Evolutionary conservation across 2,329 filamentous ascomycete genomes (phyloP).

Genomic region (Meredithiella fracta): DNA sequence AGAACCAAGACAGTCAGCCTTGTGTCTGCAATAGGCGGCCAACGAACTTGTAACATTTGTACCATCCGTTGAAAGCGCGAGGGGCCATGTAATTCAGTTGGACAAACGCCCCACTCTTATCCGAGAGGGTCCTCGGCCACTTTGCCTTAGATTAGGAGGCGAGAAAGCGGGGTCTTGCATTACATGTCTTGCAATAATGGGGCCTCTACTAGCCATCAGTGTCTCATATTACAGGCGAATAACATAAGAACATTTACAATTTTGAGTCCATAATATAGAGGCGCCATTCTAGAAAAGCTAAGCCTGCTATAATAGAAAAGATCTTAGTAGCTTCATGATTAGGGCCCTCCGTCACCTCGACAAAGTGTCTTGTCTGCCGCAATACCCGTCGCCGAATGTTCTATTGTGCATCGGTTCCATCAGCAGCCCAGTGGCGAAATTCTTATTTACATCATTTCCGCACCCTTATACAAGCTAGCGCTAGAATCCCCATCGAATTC

Average conservation of each 20-base stretch:
- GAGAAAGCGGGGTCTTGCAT: background rate
- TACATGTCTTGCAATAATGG: background rate
- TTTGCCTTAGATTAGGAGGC: background rate
- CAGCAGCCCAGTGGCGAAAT: no score
- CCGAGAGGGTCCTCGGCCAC: background rate
- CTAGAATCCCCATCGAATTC: background rate
- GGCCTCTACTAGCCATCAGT: background rate
- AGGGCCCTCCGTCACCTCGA: no score
- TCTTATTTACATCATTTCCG: no score
- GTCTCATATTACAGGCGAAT: background rate
- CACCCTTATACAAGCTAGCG: no score
- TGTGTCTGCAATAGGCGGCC: background rate
- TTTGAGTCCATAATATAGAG: no score
- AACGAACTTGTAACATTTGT: background rate
- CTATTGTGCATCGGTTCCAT: no score
- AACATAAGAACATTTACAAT: no score
- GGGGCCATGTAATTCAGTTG: background rate
- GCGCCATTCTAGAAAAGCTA: no score
- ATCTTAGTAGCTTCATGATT: no score
- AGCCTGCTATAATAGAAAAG: no score
- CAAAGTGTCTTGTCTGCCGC: no score
- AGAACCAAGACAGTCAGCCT: background rate
- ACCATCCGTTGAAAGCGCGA: background rate
- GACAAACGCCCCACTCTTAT: background rate
- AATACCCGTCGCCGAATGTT: no score